phyloP scores from a whole-genome alignment of 2,329 filamentous ascomycete species.

The Cryphonectria radicalis region DNA sequence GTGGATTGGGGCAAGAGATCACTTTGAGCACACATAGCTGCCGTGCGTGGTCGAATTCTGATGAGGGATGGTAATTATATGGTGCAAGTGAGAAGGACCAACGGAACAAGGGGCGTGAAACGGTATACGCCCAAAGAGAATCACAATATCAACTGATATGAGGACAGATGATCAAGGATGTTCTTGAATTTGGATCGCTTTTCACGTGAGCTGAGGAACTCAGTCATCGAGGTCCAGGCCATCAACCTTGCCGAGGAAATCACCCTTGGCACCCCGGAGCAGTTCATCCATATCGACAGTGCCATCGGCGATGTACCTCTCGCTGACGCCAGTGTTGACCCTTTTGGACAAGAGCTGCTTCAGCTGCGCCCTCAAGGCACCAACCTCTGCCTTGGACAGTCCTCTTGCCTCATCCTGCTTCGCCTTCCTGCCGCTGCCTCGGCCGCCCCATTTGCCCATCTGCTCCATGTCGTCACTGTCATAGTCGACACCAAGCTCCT shows the following conservation, averaged over 20 bases:
- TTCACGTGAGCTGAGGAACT: background rate
- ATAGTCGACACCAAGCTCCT: slow-evolving; percentile 92
- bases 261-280: slow-evolving; percentile 64
- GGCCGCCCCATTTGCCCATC: slow-evolving; percentile 64
- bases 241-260: slow-evolving; percentile 64
- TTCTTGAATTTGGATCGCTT: background rate
- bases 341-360: slow-evolving; percentile 70
- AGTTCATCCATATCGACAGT: slow-evolving; percentile 81
- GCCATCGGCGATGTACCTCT: slow-evolving; percentile 82
- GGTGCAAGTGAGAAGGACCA: background rate
- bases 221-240: slow-evolving; percentile 45
- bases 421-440: slow-evolving; percentile 73
- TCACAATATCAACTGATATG: background rate
- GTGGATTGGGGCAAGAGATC: background rate
- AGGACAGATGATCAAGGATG: background rate
- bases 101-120: background rate
- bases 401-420: slow-evolving; percentile 72
- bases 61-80: background rate
- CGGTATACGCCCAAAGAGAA: background rate
- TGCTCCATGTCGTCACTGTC: slow-evolving; percentile 83
- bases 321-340: slow-evolving; percentile 86
- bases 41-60: background rate
- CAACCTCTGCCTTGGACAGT: slow-evolving; percentile 75
- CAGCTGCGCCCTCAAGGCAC: slow-evolving; percentile 71
- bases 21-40: background rate